These are phyloP conservation scores for Gloeopeniophorella convolvens DNA, from an alignment of 768 basidiomycete genomes.

Conservation along the genomic window DNA sequence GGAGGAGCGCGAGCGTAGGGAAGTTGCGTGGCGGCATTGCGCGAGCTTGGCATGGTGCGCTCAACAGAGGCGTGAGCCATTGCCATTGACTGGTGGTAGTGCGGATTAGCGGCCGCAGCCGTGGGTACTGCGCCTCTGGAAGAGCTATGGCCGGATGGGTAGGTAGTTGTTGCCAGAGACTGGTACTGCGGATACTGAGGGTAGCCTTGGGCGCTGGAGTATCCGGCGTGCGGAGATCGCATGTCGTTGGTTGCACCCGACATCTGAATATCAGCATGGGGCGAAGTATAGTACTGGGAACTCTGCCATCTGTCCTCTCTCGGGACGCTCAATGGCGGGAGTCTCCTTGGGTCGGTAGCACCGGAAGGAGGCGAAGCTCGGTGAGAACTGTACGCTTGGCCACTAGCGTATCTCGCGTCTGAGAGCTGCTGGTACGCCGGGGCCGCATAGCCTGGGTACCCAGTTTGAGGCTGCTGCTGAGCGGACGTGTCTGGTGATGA, in stretches of 20 bases:
- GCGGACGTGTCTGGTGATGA: conserved; percentile 4
- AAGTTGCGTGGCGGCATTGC: conserved; percentile 32
- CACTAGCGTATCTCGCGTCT: conserved; percentile 3
- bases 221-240: conserved; percentile 15
- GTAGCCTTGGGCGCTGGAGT: conserved; percentile 2
- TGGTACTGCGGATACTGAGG: conserved; percentile 8
- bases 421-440: conserved; percentile 1
- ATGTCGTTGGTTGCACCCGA: conserved; percentile 1
- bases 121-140: conserved; percentile 20
- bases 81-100: conserved; percentile 17
- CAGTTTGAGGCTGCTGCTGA: conserved; percentile 4
- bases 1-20: conserved; percentile 43
- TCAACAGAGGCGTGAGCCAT: conserved; percentile 31
- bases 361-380: conserved; percentile 10
- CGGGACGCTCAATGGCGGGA: conserved; percentile 11
- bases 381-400: conserved; percentile 1
- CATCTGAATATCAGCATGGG: conserved; percentile 8
- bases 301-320: background rate
- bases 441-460: too few relatives aligned
- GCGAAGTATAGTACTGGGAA: background rate
- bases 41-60: conserved; percentile 21
- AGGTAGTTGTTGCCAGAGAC: background rate
- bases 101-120: conserved; percentile 13
- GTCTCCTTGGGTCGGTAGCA: background rate
- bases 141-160: conserved; percentile 8